phyloP scores from a whole-genome alignment of 441 rosid species.

The Pelargonium myrrhifolium region DNA sequence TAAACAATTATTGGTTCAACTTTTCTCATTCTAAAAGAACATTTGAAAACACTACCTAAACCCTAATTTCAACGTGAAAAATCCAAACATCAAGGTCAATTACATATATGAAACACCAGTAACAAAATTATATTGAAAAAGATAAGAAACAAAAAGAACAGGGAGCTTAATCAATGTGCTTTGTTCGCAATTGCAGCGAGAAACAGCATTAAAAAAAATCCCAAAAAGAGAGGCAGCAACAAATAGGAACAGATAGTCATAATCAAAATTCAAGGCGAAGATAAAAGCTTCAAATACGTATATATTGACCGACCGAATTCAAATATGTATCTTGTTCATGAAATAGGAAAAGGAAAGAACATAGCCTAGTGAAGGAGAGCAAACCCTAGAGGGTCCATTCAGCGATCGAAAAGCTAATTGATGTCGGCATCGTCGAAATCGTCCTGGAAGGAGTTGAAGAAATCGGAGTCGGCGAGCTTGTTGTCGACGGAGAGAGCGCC shows the following conservation, averaged over 20 bases:
- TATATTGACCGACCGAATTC: background rate
- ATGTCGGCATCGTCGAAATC: slow-evolving; percentile 83
- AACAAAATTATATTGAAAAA: no score
- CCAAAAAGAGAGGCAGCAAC: background rate
- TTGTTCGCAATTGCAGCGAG: no score
- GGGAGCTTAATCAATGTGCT: no score
- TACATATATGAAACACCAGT: no score
- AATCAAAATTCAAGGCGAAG: background rate
- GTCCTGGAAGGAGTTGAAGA: slow-evolving; percentile 74
- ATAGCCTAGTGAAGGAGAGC: background rate
- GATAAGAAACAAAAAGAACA: no score
- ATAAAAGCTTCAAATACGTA: background rate
- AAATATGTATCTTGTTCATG: background rate
- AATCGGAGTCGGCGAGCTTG: slow-evolving; percentile 47
- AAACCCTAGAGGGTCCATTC: background rate
- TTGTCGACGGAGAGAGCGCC: slow-evolving; percentile 32
- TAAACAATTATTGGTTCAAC: background rate
- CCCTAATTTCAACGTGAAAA: background rate
- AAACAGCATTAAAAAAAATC: background rate
- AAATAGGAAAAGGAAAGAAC: background rate
- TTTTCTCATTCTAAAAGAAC: background rate
- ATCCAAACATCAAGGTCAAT: no score
- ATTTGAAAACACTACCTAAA: background rate
- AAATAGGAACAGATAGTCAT: background rate
- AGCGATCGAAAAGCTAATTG: slow-evolving; percentile 27